These are phyloP conservation scores for Lumnitzera racemosa DNA, from an alignment of 345 rosid species.

Conservation along the genomic window DNA sequence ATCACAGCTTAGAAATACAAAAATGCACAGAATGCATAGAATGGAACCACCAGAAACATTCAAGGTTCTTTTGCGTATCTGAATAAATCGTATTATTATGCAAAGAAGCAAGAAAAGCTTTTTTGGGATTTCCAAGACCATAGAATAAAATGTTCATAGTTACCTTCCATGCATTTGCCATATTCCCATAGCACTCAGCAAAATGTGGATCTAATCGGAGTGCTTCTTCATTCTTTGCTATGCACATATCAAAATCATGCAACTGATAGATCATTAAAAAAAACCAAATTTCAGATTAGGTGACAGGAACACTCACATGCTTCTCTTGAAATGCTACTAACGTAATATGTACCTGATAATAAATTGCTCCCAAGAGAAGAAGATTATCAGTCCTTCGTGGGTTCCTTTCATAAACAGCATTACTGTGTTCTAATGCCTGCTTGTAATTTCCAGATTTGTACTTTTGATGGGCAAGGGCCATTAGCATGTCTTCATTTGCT, in stretches of 20 bases:
- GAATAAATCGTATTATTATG: background rate
- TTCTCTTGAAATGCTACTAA: background rate
- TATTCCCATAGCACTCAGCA: constrained; percentile 99
- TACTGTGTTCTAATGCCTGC: constrained; percentile 80
- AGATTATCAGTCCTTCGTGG: constrained; percentile 88
- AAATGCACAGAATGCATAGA: background rate
- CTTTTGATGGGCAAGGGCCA: constrained; percentile 74
- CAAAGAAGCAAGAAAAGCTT: background rate
- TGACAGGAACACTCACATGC: background rate
- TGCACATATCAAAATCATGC: constrained; percentile 97
- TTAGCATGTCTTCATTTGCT: constrained; percentile 71
- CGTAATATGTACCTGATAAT: constrained; percentile 62
- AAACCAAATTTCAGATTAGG: background rate
- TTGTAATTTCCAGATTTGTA: constrained; percentile 79
- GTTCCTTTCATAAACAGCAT: constrained; percentile 60
- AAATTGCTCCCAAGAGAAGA: constrained; percentile 89
- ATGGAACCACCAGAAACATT: background rate
- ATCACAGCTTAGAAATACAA: background rate
- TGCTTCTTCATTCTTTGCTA: constrained; percentile 91
- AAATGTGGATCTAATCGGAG: constrained; percentile 82
- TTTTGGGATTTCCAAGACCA: background rate
- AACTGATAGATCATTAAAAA: constrained; percentile 29
- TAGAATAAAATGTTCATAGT: background rate
- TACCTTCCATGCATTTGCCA: constrained; percentile 99
- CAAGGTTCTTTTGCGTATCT: background rate